Evolutionary conservation across 2,329 filamentous ascomycete genomes (phyloP), one percentile per base, ranked within the genome.

Genomic region (Xylaria sp.): DNA sequence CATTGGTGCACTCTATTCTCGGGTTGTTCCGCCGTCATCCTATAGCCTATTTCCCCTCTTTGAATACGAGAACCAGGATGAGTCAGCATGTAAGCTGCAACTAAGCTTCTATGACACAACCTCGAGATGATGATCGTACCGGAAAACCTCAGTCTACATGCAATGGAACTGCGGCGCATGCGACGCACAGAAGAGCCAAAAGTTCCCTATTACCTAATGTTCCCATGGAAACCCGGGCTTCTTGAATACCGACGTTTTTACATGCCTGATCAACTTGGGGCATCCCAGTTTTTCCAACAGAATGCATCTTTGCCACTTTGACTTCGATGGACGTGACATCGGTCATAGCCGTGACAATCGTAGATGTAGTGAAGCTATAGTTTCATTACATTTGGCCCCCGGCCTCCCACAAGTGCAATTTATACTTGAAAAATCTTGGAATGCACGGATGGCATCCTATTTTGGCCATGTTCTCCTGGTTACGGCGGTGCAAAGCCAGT

Each of bases 31-130:
- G 50, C 57, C 39, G 41, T 25, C 18, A 13, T 34, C 46, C 50
- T 51, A 31, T 62, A 34, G 54, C 28, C 44, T 31, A 52, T 31
- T 39, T n/a, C 15, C 23, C 9, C n/a, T 18, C 12, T 44, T 13
- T 58, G 20, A 63, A 67, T 67, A 67, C 65, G 65, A 67, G 65
- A 58, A 41, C 52, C 52, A 0, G 4, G 12, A 39, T 67, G 65
- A 67, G 54, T 67, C 65, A 67, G 39, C 57, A 8, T 1, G 23
- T 41, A 41, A 28, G 39, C 48, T 28, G 50, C 31, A 48, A 65
- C 52, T n/a, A 48, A 46, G 7, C 23, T 39, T 8, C n/a, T 37
- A 44, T 10, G 18, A 59, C 28, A n/a, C 31, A 52, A 18, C 51
- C 23, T 28, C 23, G 6, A 28, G 23, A 23, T 31, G 34, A 10